Base-by-base conservation (phyloP, 768 basidiomycete species). In the Lactarius quietus region DNA sequence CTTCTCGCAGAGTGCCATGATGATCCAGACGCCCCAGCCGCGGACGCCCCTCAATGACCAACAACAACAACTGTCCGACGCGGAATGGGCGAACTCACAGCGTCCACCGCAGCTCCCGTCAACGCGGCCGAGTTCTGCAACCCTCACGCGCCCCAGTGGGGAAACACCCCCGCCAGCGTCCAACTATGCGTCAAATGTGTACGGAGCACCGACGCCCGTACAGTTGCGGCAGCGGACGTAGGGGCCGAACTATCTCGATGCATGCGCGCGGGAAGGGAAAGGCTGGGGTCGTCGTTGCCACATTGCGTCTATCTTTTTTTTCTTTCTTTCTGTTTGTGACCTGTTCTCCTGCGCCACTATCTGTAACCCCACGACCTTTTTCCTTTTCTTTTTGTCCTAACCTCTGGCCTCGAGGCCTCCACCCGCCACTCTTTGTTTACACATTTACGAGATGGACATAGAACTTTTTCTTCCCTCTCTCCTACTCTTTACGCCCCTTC, bases 21-120 rank as follows among this genome's bases (percentile, higher is more conserved):
- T 79, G 78, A 74, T 79, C 53, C 82, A 82, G 72, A 77, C 76
- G 63, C 73, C 75, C 45, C 71, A 78, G n/a, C 66, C 72, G 39
- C 74, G 75, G 52, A n/a, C 31, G 10, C 63, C 43, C 26, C 64
- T 73, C 36, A 74, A 74, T 33, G 60, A 36, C 23, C 55, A 59
- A 12, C 45, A 48, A 12, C 41, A 41, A 18, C 39, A 39, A 20
- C 18, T 39, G 18, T 28, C 41, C 20, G 70, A 69, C 35, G 15
- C n/a, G 17, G 70, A 71, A 20, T 71, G 70, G 70, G 56, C 41
- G 12, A 38, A 31, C 43, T 6, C 59, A 1, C 69, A 70, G 52
- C 70, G 67, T 38, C 56, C 63, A 26, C 51, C 51, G 43, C 69
- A 57, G 15, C 55, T 35, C 14, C 59, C 35, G 20, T 26, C 65